A percentile compares a stretch with the other conserved stretches of the same genome.
Evolutionary conservation across 805 yeast species (phyloP).

Genomic region (Millerozyma acaciae): DNA sequence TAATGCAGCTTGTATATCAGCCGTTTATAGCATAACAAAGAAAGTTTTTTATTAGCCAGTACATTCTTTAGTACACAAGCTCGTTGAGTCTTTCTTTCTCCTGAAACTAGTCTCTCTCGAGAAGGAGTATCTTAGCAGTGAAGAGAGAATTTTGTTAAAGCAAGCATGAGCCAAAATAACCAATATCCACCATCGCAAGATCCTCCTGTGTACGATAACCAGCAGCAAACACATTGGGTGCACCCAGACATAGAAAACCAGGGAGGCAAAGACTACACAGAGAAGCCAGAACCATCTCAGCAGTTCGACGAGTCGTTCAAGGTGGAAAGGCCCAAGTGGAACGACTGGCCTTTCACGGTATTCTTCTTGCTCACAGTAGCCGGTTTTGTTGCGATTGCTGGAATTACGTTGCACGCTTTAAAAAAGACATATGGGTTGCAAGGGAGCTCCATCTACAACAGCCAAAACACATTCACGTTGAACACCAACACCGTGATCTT

Average conservation of each 20-base stretch:
- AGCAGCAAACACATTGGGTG: constrained; percentile 9
- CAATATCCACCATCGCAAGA: constrained; percentile 1
- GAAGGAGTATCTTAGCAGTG: too few species aligned
- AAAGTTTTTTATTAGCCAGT: too few species aligned
- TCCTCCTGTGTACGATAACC: constrained; percentile 2
- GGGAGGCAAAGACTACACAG: constrained; percentile 16
- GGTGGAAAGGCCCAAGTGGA: constrained; percentile 55
- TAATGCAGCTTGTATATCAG: too few species aligned
- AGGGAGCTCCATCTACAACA: constrained; percentile 61
- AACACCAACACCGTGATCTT: constrained; percentile 73
- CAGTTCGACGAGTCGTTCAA: constrained; percentile 66
- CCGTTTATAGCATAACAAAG: too few species aligned
- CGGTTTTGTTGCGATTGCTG: constrained; percentile 72
- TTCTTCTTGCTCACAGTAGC: constrained; percentile 44
- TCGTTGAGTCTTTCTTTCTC: too few species aligned
- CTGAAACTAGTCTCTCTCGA: too few species aligned
- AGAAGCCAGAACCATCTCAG: constrained; percentile 31
- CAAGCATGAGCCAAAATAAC: constrained; percentile 3
- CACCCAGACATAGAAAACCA: constrained; percentile 29
- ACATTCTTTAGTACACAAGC: too few species aligned
- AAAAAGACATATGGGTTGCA: constrained; percentile 48
- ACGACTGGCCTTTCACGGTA: constrained; percentile 70
- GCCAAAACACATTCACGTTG: constrained; percentile 53
- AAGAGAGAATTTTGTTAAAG: too few species aligned
- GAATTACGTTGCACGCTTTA: constrained; percentile 63